Evolutionary conservation across 106 monocot species (phyloP), one percentile per base, ranked within the genome.

Genomic region (Triglochin maritima): DNA sequence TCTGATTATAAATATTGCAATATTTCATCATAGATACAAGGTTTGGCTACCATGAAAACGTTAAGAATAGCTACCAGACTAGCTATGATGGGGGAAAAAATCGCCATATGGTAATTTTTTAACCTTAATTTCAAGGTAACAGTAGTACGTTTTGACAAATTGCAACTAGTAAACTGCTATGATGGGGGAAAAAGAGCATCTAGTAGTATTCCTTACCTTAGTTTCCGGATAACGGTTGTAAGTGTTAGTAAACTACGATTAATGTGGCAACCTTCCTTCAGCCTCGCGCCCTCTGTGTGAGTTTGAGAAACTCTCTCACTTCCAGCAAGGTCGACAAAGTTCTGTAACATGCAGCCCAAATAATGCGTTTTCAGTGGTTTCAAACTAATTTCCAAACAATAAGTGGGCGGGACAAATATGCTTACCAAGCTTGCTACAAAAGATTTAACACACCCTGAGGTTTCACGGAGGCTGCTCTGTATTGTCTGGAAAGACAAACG

Each of bases 211-310:
- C n/a, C 62, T 69, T 16, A 99, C 98, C 98, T 99, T 52, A 99
- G 82, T 73, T 88, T 99, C 74, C 98, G 89, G 44, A 99, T 99
- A 7, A 99, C 98, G 51, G 92, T 99, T 66, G 91, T 92, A 7
- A 92, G 77, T 68, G 92, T 92, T 60, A 99, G 62, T 59, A 99
- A 76, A 75, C 98, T 99, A 48, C 88, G 85, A 67, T 99, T 99
- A 67, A 99, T 99, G 69, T 99, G 98, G 73, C 89, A 89, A 2
- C 98, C 98, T 86, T 99, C 98, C 72, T 92, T 92, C 17, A 99
- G 80, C 62, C 91, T 84, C n/a, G 77, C 71, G 68, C 98, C 98
- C 57, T 86, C 89, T 63, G 88, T 84, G 69, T 98, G 78, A 57
- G 98, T 98, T 76, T 92, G 98, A 56, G 91, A 88, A 9, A 79